Evolutionary conservation across 2,329 filamentous ascomycete genomes (phyloP).

Genomic region (Byssothecium circinans): DNA sequence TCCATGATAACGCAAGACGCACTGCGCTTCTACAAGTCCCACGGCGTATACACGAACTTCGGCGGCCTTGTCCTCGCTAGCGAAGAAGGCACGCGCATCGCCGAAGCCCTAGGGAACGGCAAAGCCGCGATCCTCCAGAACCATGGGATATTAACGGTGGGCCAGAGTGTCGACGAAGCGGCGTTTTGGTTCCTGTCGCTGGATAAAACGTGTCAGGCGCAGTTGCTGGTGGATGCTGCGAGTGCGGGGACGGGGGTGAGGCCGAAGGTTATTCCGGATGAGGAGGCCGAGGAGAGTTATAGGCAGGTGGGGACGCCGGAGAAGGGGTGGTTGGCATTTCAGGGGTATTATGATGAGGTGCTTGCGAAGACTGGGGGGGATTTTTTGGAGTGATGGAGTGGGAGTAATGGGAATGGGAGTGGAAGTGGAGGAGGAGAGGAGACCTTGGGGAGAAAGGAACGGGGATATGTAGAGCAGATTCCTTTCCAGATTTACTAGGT

Average conservation of each 20-base stretch:
- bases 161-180: conserved; percentile 47
- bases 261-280: conserved; percentile 46
- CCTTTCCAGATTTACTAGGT: too few species aligned
- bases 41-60: conserved; percentile 46
- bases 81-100: conserved; percentile 50
- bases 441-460: too few species aligned
- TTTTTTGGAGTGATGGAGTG: conserved; percentile 41
- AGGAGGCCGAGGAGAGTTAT: conserved; percentile 45
- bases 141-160: conserved; percentile 44
- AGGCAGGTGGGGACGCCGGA: conserved; percentile 50
- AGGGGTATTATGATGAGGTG: conserved; percentile 58
- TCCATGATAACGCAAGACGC: conserved; percentile 55
- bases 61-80: conserved; percentile 48
- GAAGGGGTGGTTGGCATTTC: conserved; percentile 58
- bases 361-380: conserved; percentile 53
- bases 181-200: conserved; percentile 51
- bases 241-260: conserved; percentile 40
- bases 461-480: too few species aligned
- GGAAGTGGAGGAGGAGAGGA: too few species aligned
- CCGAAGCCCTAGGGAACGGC: conserved; percentile 39
- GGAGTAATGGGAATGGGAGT: too few species aligned
- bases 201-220: conserved; percentile 51
- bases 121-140: conserved; percentile 46
- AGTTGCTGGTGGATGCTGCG: conserved; percentile 49
- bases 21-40: conserved; percentile 46